These are phyloP conservation scores for Penicillium crystallinum DNA, from an alignment of 495 filamentous ascomycete genomes.

Conservation along the genomic window DNA sequence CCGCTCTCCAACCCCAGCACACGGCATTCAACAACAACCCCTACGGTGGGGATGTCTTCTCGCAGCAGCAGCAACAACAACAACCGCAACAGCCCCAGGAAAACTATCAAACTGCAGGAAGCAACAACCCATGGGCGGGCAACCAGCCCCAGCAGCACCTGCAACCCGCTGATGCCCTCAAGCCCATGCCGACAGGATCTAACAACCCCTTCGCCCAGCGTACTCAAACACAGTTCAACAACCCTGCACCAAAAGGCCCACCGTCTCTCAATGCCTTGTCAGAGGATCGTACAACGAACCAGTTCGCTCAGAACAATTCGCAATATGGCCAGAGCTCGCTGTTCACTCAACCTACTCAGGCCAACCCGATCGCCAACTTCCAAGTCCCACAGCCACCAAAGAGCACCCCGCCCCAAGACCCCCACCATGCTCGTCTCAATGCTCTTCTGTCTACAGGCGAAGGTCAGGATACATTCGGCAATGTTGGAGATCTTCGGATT, in stretches of 20 bases:
- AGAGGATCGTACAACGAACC: slow-evolving; percentile 62
- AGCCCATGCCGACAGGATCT: slow-evolving; percentile 70
- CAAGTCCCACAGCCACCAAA: slow-evolving; percentile 45
- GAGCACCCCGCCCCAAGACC: slow-evolving; percentile 50
- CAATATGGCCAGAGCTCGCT: slow-evolving; percentile 43
- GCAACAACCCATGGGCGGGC: slow-evolving; percentile 71
- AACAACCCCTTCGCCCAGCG: slow-evolving; percentile 90
- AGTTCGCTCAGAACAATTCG: slow-evolving; percentile 42
- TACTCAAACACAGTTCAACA: slow-evolving; percentile 54
- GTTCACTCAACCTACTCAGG: slow-evolving; percentile 21
- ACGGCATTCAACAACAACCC: slow-evolving; percentile 67
- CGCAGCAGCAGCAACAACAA: slow-evolving; percentile 44
- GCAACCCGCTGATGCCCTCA: slow-evolving; percentile 32
- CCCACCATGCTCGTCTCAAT: slow-evolving; percentile 83
- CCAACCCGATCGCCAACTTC: slow-evolving; percentile 51
- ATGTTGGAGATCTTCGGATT: slow-evolving; percentile 89
- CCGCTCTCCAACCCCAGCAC: slow-evolving; percentile 61
- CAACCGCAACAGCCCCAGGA: slow-evolving; percentile 55
- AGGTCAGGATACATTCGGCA: slow-evolving; percentile 95
- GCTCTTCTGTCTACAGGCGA: slow-evolving; percentile 83
- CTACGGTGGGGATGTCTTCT: slow-evolving; percentile 55
- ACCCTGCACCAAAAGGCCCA: slow-evolving; percentile 55
- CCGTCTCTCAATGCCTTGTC: slow-evolving; percentile 63
- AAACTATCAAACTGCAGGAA: slow-evolving; percentile 61
- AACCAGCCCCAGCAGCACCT: slow-evolving; percentile 35